Evolutionary conservation across 768 basidiomycete species (phyloP).

Genomic region (Pisolithus orientalis): DNA sequence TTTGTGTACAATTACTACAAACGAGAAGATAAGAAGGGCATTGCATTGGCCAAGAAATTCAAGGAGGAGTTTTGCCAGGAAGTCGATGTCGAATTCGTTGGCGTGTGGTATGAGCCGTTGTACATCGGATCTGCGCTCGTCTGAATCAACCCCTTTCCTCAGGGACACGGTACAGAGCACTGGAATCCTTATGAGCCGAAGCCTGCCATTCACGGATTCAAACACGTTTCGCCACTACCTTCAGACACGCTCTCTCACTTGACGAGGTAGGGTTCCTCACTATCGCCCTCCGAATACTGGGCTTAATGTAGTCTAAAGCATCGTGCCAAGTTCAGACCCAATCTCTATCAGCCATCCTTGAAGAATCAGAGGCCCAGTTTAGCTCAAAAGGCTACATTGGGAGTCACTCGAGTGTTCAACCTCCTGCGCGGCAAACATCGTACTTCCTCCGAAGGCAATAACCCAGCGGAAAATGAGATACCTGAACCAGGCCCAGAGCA

Average conservation of each 20-base stretch:
- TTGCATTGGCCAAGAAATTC: conserved; percentile 54
- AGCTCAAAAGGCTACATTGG: not conserved
- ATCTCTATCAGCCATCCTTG: conserved; percentile 45
- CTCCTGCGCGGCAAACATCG: not conserved
- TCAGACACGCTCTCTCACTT: conserved; percentile 72
- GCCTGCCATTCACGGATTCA: conserved; percentile 60
- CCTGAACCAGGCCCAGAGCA: not conserved
- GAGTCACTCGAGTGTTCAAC: not conserved
- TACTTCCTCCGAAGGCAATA: not conserved
- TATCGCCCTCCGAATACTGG: not conserved
- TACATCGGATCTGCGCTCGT: not conserved
- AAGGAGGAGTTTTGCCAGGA: conserved; percentile 63
- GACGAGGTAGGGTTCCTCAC: conserved; percentile 51
- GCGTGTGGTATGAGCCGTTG: conserved; percentile 53
- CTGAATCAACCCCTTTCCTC: conserved; percentile 1
- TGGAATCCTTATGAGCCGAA: conserved; percentile 52
- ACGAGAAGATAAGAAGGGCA: conserved; percentile 39
- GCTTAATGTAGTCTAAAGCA: conserved; percentile 36
- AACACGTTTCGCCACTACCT: conserved; percentile 60
- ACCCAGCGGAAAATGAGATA: not conserved
- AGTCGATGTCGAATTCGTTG: conserved; percentile 74
- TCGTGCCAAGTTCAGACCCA: conserved; percentile 61
- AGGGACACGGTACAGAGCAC: conserved; percentile 82
- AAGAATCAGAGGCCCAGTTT: conserved; percentile 7
- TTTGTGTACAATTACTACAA: conserved; percentile 75